Evolutionary conservation across 169 alveolate genomes (phyloP).

Genomic region (Pseudocohnilembus persalinus): DNA sequence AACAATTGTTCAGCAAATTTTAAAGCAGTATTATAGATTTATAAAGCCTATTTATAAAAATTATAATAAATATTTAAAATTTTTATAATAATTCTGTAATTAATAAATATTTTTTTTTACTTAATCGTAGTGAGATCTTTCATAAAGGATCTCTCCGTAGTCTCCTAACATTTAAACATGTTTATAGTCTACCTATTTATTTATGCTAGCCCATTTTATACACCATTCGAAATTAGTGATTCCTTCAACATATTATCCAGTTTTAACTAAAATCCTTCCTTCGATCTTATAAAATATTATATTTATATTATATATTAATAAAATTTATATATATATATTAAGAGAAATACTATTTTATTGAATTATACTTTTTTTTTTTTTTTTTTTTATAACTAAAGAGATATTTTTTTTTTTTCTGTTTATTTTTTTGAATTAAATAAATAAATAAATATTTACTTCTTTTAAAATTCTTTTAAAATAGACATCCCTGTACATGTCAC

Average conservation of each 20-base stretch:
- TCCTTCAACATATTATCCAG: not conserved
- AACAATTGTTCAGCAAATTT: constrained; percentile 3
- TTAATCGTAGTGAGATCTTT: not conserved
- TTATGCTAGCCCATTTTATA: not conserved
- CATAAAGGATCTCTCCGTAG: not conserved
- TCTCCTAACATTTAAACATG: not conserved
- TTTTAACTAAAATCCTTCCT: not conserved
- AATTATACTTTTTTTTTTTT: too few relatives aligned
- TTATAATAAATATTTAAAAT: too few relatives aligned
- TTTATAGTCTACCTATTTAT: not conserved
- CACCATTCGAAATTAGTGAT: not conserved
- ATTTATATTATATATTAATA: too few relatives aligned
- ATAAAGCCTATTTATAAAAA: not conserved
- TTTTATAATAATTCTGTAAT: too few relatives aligned
- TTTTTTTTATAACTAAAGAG: too few relatives aligned
- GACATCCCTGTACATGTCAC: not conserved
- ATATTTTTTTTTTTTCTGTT: not conserved
- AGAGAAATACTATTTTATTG: too few relatives aligned
- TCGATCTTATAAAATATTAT: not conserved
- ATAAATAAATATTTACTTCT: not conserved
- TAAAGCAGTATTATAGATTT: not conserved
- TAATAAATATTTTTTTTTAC: too few relatives aligned
- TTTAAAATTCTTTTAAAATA: not conserved
- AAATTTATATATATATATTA: too few relatives aligned
- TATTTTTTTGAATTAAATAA: not conserved